Percentiles rank a stretch among this genome's conserved stretches.
These are phyloP conservation scores for Suillus brevipes DNA, from an alignment of 768 basidiomycete species.

Conservation along the genomic window DNA sequence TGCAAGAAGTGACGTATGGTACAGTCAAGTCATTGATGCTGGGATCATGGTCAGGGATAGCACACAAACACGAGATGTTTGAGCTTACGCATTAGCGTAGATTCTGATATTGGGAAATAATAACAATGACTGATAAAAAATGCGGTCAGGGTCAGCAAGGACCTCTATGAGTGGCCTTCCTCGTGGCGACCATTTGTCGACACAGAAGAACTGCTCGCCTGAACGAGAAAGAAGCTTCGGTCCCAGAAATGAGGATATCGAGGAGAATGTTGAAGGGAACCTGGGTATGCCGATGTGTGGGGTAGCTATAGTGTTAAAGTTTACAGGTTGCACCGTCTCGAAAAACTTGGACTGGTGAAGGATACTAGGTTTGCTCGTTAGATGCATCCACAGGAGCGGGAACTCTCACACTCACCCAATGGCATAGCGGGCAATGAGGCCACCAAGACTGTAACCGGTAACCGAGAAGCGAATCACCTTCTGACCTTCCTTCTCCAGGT, in stretches of 20 bases:
- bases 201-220: constrained; percentile 75
- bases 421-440: constrained; percentile 77
- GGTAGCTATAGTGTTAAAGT: constrained; percentile 83
- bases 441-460: constrained; percentile 80
- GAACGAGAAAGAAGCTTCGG: constrained; percentile 74
- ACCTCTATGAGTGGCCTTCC: constrained; percentile 71
- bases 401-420: constrained; percentile 52
- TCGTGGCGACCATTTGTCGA: constrained; percentile 68
- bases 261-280: constrained; percentile 60
- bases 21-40: constrained; percentile 79
- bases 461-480: constrained; percentile 70
- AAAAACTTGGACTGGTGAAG: constrained; percentile 73
- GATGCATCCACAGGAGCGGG: constrained; percentile 9
- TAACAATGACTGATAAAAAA: constrained; percentile 74
- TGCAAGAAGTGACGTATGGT: constrained; percentile 77
- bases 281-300: constrained; percentile 77
- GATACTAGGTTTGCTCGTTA: constrained; percentile 40
- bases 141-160: constrained; percentile 77
- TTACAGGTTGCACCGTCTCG: constrained; percentile 64
- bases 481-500: constrained; percentile 52
- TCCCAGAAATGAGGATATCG: constrained; percentile 54
- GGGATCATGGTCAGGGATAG: constrained; percentile 3
- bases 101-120: constrained; percentile 69
- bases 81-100: constrained; percentile 76
- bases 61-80: neutral